Base-by-base conservation (phyloP, 768 basidiomycete species). In the Amanita muscaria region DNA sequence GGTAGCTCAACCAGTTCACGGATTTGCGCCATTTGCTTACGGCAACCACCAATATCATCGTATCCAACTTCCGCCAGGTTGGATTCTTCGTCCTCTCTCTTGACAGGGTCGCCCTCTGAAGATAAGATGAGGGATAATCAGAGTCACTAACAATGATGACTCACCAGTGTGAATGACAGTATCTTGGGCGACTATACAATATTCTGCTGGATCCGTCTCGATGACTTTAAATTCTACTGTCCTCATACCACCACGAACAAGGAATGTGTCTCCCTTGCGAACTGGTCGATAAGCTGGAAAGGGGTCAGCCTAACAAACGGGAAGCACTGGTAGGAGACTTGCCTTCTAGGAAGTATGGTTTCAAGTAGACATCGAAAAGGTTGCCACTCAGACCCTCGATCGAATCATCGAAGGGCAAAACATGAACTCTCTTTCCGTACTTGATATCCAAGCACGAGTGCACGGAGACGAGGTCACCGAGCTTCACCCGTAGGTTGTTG, bases 181-280 rank as follows among this genome's bases (percentile, higher is more conserved):
- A 58, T 99, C 96, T 61, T 98, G 96, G 0, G 96, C 94, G 32
- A 99, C 93, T 52, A 99, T 99, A 70, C 96, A 98, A 66, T 86
- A 97, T 58, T 98, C 96, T 23, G 93, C 76, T 0, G 96, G 96
- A 62, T 99, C 96, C 25, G 92, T 96, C 64, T 98, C 96, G 54
- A 98, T 84, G 42, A 98, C 89, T 66, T 99, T 99, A 75, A 99
- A 99, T 67, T 99, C 96, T 34, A 98, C 94, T 40, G 91, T 93
- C 53, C 94, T 75, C 88, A 96, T 94, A 49, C 93, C 94, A 56
- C 96, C 96, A 53, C 94, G 88, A 52, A 97, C 93, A 44, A 98
- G 86, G 85, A 99, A 99, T 16, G 94, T 97, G 61, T 99, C 96
- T 42, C 94, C 96, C 71, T 92, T 94, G 59, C 92, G 84, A 39